Evolutionary conservation across 2,329 filamentous ascomycete species (phyloP), one percentile per base, ranked within the genome.

Genomic region (Xylaria sp.): DNA sequence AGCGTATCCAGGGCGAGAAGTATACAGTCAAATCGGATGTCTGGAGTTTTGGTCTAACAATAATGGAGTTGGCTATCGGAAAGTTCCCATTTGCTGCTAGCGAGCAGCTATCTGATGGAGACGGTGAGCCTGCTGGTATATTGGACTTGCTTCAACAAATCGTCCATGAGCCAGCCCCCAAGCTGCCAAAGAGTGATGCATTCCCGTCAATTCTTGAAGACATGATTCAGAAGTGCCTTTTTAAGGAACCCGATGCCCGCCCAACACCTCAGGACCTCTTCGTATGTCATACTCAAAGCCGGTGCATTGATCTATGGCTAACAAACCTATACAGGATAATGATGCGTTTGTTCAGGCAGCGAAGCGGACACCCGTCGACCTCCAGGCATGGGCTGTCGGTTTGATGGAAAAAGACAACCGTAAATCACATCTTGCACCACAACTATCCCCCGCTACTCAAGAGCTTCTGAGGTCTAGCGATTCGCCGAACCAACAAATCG

Each of bases 21-120:
- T 99, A 99, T 81, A 97, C 95, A 0, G 95, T 99, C 75, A 97
- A 97, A 80, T 97, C 94, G 13, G 96, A 99, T 78, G 96, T 99
- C 3, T 99, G 96, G 96, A 97, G 94, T 86, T 96, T 97, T 69
- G 96, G 96, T 36, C 84, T 99, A 72, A 91, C 91, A 0, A 89
- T 99, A 69, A 98, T 99, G 94, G 96, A 99, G 80, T 83, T 99
- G 72, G 96, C 96, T 38, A 97, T 99, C 76, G 96, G 96, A 71
- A 94, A 96, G 76, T 99, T 99, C 76, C 96, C 96, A 0, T 99
- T 99, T 78, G 91, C 92, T 71, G 85, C 90, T 13, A 93, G 89
- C 73, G 89, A 90, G 74, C 87, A 89, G 71, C 80, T 89, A 27
- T 87, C 87, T 1, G 93, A 96, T 66, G 89, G 86, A 64, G 91